Evolutionary conservation across 163 green algal genomes (phyloP).

Genomic region (Trebouxiophyceae sp.): DNA sequence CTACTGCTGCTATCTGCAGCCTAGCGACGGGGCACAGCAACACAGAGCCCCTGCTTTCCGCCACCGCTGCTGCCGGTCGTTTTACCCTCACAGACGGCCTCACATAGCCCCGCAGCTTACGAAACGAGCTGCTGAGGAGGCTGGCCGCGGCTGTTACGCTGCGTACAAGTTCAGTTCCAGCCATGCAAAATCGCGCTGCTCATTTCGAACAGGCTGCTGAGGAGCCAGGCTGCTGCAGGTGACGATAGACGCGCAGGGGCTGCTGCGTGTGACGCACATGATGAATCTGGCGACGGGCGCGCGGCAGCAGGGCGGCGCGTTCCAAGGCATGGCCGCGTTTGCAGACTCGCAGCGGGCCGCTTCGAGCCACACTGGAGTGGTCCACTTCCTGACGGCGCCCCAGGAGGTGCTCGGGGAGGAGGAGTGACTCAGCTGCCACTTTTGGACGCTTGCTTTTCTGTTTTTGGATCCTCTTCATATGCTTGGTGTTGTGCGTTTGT

Average conservation of each 20-base stretch:
- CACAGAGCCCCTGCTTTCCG: no score
- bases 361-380: slow-evolving; percentile 6
- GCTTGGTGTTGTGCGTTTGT: no score
- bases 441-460: no score
- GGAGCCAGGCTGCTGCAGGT: slow-evolving; percentile 30
- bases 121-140: neutral
- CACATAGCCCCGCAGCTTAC: neutral
- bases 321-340: neutral
- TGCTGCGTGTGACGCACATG: slow-evolving; percentile 72
- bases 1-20: no score
- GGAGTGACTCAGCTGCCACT: no score
- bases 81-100: neutral
- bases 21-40: no score
- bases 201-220: neutral
- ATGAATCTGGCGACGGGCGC: slow-evolving; percentile 11
- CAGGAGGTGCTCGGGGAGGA: slow-evolving; percentile 13
- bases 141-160: neutral
- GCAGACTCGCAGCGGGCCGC: slow-evolving; percentile 1
- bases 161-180: no score
- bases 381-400: slow-evolving; percentile 31
- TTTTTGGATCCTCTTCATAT: no score
- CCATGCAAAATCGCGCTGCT: neutral
- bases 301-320: slow-evolving; percentile 2
- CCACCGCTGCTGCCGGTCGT: no score
- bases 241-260: slow-evolving; percentile 49